A percentile compares a stretch with the other conserved stretches of the same genome.
Conservation (phyloP, 352 stramenopile species). For the Globisporangium spinosum region DNA sequence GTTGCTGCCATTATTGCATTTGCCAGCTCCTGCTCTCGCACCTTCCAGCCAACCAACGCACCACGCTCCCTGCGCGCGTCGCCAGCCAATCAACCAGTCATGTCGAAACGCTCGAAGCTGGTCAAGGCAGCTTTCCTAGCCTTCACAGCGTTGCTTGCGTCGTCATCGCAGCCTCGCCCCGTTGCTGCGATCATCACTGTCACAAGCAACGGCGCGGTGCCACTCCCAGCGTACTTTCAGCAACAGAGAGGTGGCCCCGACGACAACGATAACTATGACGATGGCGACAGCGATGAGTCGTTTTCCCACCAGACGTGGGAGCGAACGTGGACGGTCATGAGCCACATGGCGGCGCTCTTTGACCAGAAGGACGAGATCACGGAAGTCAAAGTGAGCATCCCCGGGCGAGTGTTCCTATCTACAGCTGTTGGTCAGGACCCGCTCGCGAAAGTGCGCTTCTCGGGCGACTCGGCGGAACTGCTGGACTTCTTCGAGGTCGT, state of each 20-base stretch:
- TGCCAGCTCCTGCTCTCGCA: not conserved
- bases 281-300: not conserved
- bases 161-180: not conserved
- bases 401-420: conserved; percentile 57
- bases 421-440: conserved; percentile 20
- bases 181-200: not conserved
- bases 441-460: conserved; percentile 13
- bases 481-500: conserved; percentile 15
- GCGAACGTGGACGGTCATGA: conserved; percentile 40
- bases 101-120: not conserved
- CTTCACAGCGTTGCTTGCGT: not conserved
- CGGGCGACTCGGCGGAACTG: conserved; percentile 9
- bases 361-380: conserved; percentile 25
- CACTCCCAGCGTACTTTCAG: not conserved
- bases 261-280: not conserved
- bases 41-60: too few species aligned
- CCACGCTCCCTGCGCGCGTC: not conserved
- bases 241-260: not conserved
- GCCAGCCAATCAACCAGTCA: not conserved
- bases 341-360: conserved; percentile 4
- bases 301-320: conserved; percentile 35
- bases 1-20: not conserved
- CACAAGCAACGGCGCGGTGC: conserved; percentile 1
- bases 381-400: conserved; percentile 45
- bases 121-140: not conserved